Evolutionary conservation across 768 basidiomycete genomes (phyloP).

Genomic region (Pleurotus cornucopiae): DNA sequence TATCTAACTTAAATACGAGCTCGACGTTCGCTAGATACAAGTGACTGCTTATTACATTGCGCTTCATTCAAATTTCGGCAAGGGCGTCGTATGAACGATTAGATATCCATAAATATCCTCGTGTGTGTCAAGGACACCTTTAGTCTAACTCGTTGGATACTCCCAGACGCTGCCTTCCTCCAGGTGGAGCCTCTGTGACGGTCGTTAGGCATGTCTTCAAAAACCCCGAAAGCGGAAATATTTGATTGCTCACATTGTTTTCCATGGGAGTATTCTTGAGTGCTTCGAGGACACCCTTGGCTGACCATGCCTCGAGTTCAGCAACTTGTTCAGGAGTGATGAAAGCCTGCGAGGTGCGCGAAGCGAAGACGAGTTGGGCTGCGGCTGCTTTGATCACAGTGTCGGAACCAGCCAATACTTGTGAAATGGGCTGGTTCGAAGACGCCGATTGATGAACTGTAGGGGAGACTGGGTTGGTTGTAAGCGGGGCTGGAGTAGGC

Average conservation of each 20-base stretch:
- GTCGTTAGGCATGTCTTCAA: constrained; percentile 2
- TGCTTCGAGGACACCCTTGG: constrained; percentile 56
- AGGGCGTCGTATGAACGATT: background rate
- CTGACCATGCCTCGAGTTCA: constrained; percentile 58
- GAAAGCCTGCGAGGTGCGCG: constrained; percentile 65
- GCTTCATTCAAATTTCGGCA: background rate
- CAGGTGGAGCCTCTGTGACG: constrained; percentile 45
- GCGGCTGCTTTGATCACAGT: constrained; percentile 69
- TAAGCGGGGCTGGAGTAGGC: constrained; percentile 35
- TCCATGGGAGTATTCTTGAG: constrained; percentile 44
- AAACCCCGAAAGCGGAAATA: constrained; percentile 6
- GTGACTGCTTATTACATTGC: background rate
- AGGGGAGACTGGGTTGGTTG: constrained; percentile 39
- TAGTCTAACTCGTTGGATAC: constrained; percentile 2
- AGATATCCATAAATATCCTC: constrained; percentile 1
- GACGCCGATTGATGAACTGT: constrained; percentile 25
- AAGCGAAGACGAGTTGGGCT: constrained; percentile 81
- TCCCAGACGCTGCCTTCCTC: constrained; percentile 59
- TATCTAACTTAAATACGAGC: background rate
- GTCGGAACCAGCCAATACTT: constrained; percentile 18
- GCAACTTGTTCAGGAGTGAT: constrained; percentile 67
- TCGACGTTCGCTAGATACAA: background rate
- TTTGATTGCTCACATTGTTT: constrained; percentile 39
- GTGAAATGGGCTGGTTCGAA: constrained; percentile 11
- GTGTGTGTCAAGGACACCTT: background rate